phyloP scores from a whole-genome alignment of 2,329 filamentous ascomycete genomes.

The Aspergillus niger region DNA sequence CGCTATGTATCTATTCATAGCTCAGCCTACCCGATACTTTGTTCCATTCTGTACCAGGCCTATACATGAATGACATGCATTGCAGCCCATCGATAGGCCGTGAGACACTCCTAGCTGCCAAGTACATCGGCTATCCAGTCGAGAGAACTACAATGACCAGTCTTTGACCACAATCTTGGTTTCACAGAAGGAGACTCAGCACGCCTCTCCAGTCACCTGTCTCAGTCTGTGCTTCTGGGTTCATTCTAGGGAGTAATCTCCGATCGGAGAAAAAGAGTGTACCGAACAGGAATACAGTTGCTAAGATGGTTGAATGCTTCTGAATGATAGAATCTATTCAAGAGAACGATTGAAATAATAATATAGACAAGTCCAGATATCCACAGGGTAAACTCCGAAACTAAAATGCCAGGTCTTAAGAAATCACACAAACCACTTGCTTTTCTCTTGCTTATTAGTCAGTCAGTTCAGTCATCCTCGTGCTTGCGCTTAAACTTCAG shows the following conservation, averaged over 20 bases:
- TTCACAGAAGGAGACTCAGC: too few relatives aligned
- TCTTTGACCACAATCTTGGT: too few relatives aligned
- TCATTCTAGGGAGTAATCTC: not conserved
- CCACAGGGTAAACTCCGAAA: conserved; percentile 16
- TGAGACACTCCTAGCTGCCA: not conserved
- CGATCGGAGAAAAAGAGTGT: not conserved
- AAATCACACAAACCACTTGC: conserved; percentile 11
- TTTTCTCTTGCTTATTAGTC: conserved; percentile 8
- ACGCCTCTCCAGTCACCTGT: too few relatives aligned
- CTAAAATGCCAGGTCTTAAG: conserved; percentile 13
- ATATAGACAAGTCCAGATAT: conserved; percentile 11
- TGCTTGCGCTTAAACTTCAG: conserved; percentile 57
- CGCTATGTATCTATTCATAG: not conserved
- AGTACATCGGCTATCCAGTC: not conserved
- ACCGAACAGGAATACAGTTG: not conserved
- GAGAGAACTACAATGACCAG: not conserved
- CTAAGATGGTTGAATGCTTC: not conserved
- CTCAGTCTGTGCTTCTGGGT: not conserved
- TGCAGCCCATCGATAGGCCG: not conserved
- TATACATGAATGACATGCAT: not conserved
- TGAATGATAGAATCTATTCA: not conserved
- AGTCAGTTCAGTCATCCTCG: conserved; percentile 31
- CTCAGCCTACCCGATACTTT: not conserved
- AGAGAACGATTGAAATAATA: not conserved
- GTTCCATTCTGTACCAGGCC: not conserved